These are phyloP conservation scores for Herpetomonas tarakana DNA, from an alignment of 208 protist genomes.

Conservation along the genomic window DNA sequence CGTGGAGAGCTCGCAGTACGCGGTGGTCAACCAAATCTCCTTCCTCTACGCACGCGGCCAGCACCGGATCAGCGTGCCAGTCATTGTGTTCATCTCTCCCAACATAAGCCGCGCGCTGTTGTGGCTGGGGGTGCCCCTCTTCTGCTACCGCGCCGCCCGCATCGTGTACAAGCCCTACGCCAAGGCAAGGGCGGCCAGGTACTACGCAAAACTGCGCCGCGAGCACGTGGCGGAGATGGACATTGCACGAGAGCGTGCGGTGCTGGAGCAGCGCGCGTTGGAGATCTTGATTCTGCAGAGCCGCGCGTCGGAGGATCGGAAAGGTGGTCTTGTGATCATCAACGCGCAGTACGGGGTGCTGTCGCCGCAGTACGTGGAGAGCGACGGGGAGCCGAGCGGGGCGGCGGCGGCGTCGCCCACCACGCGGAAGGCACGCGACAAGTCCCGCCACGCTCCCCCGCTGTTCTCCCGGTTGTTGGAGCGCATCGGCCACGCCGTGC, in stretches of 20 bases:
- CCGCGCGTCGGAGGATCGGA: constrained; percentile 53
- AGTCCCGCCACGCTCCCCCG: not conserved
- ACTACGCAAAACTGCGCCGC: constrained; percentile 44
- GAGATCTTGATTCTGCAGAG: constrained; percentile 41
- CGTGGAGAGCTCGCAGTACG: constrained; percentile 30
- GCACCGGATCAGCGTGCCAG: constrained; percentile 68
- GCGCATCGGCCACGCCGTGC: not conserved
- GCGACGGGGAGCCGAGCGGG: not conserved
- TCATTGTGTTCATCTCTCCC: constrained; percentile 62
- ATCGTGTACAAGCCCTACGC: constrained; percentile 54
- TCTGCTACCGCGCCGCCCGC: constrained; percentile 41
- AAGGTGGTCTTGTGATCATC: constrained; percentile 81
- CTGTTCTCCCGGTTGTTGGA: constrained; percentile 8
- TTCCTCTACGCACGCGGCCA: constrained; percentile 65
- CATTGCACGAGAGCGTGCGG: constrained; percentile 55
- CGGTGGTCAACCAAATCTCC: constrained; percentile 58
- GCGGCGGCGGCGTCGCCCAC: not conserved
- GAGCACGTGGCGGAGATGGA: constrained; percentile 74
- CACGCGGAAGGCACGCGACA: not conserved
- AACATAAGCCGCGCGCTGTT: constrained; percentile 35
- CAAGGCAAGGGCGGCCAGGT: constrained; percentile 28
- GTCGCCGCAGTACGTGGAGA: constrained; percentile 51
- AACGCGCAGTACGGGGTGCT: constrained; percentile 86
- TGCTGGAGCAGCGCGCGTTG: constrained; percentile 69
- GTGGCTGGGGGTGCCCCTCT: constrained; percentile 60